Conservation (phyloP, 2,329 filamentous ascomycete genomes). For the Colletotrichum endophyticum region DNA sequence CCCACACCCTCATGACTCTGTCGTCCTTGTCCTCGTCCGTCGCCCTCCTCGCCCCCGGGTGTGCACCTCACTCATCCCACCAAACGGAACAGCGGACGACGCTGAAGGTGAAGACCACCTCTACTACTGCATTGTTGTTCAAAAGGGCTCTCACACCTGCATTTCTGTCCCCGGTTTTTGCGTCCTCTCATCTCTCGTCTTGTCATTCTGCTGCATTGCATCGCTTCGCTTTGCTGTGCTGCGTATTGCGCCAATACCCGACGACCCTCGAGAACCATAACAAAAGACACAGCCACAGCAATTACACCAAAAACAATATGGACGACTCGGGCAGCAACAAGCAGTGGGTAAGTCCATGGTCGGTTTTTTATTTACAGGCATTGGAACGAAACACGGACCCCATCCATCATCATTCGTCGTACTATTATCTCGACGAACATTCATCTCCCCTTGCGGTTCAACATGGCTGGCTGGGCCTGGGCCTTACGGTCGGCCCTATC, state of each 20-base stretch:
- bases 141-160: slow-evolving; percentile 16
- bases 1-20: slow-evolving; percentile 15
- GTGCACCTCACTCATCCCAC: slow-evolving; percentile 7
- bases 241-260: not conserved
- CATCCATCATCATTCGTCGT: not conserved
- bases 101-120: not conserved
- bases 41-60: not conserved
- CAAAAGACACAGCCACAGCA: not conserved
- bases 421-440: not conserved
- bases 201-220: not conserved
- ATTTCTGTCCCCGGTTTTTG: not conserved
- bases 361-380: not conserved
- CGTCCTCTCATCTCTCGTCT: not conserved
- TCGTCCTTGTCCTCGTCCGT: not conserved
- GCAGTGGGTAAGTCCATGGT: slow-evolving; percentile 48
- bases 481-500: not conserved
- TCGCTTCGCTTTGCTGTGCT: not conserved
- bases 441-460: not conserved
- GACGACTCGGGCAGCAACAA: slow-evolving; percentile 44
- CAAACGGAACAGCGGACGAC: slow-evolving; percentile 1
- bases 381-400: not conserved
- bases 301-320: not conserved
- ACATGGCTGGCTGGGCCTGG: not conserved
- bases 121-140: not conserved
- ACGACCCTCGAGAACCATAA: not conserved